A percentile compares a stretch with the other conserved stretches of the same genome.
Evolutionary conservation across 106 monocot species (phyloP).

Genomic region (Chionographis japonica): DNA sequence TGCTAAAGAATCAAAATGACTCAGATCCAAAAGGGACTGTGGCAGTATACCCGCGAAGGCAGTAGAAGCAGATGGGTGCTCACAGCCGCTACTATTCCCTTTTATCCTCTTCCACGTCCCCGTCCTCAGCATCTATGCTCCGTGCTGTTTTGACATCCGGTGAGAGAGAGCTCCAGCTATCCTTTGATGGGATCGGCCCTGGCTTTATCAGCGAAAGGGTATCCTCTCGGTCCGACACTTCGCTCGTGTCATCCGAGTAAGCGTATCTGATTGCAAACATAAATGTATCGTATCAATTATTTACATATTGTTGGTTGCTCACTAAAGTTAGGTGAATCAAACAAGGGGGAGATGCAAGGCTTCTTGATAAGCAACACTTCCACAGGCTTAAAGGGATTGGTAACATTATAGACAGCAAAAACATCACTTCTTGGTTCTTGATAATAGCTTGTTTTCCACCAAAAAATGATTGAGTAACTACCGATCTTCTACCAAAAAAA

Average conservation of each 20-base stretch:
- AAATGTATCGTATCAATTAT: not conserved
- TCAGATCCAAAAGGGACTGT: not conserved
- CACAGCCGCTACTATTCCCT: conserved; percentile 40
- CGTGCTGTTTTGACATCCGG: conserved; percentile 39
- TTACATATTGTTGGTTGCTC: too few relatives aligned
- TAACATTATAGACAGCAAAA: too few relatives aligned
- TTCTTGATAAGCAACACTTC: too few relatives aligned
- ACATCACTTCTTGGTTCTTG: too few relatives aligned
- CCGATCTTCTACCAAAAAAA: too few relatives aligned
- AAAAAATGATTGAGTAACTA: too few relatives aligned
- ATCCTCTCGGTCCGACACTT: conserved; percentile 71
- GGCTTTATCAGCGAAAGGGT: conserved; percentile 66
- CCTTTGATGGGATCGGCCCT: conserved; percentile 45
- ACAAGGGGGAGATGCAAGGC: not conserved
- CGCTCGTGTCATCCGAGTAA: conserved; percentile 70
- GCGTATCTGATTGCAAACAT: conserved; percentile 44
- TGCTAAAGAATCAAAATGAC: not conserved
- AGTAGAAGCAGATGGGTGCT: not conserved
- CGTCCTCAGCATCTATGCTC: conserved; percentile 11
- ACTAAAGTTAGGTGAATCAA: too few relatives aligned
- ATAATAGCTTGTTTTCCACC: too few relatives aligned
- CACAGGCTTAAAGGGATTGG: too few relatives aligned
- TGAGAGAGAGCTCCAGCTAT: conserved; percentile 21
- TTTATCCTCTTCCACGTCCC: conserved; percentile 79
- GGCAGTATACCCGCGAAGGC: too few relatives aligned